Conservation (phyloP, 305 asterid genomes). For the Stenogyne calaminthoides region DNA sequence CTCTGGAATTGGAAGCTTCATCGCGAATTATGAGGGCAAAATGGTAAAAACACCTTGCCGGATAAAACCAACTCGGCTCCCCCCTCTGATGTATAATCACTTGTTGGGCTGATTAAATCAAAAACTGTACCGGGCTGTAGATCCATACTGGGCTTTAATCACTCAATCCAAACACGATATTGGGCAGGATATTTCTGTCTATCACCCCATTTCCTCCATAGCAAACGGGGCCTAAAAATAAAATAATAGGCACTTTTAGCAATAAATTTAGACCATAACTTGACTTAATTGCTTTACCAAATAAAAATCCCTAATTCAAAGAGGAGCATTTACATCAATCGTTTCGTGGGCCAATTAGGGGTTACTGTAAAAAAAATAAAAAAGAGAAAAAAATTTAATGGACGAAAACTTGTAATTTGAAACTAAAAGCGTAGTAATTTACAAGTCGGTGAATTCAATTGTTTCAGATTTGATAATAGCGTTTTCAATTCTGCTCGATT, state of each 20-base stretch:
- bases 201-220: too few species aligned
- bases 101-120: too few species aligned
- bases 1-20: too few species aligned
- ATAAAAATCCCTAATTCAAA: neutral
- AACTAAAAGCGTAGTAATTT: constrained; percentile 7
- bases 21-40: too few species aligned
- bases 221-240: too few species aligned
- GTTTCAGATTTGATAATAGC: constrained; percentile 45
- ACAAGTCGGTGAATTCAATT: constrained; percentile 11
- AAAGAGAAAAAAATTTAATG: neutral
- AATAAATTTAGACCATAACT: neutral
- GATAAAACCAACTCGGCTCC: too few species aligned
- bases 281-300: neutral
- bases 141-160: too few species aligned
- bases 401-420: constrained; percentile 4
- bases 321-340: neutral
- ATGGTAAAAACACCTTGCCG: too few species aligned
- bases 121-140: too few species aligned
- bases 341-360: neutral
- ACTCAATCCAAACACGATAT: too few species aligned
- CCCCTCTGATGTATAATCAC: too few species aligned
- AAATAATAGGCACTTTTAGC: neutral
- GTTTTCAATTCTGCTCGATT: constrained; percentile 29
- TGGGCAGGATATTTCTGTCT: too few species aligned
- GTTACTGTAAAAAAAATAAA: neutral